Conservation (phyloP, 2,329 filamentous ascomycete genomes). For the Hypoxylon sp. region DNA sequence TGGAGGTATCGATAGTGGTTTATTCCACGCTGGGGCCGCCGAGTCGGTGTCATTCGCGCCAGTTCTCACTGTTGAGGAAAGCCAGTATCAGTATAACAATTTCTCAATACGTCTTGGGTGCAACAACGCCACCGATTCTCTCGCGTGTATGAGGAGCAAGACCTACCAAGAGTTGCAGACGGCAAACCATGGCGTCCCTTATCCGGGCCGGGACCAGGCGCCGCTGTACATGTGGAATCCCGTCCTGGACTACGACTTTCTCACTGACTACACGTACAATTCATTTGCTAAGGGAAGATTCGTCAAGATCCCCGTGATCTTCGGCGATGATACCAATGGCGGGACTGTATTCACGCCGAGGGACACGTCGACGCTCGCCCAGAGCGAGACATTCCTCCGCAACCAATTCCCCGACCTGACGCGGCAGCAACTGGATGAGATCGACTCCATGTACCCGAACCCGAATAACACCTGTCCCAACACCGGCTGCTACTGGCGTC, state of each 20-base stretch:
- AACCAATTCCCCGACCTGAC: conserved; percentile 71
- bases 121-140: conserved; percentile 54
- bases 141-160: conserved; percentile 64
- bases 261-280: conserved; percentile 65
- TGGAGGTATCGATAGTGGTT: conserved; percentile 62
- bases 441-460: conserved; percentile 71
- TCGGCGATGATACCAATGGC: conserved; percentile 74
- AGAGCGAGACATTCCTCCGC: conserved; percentile 69
- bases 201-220: conserved; percentile 53
- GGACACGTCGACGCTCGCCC: conserved; percentile 60
- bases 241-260: conserved; percentile 67
- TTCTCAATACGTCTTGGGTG: conserved; percentile 63
- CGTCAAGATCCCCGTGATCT: conserved; percentile 68
- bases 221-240: conserved; percentile 70
- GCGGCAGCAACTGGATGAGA: conserved; percentile 62
- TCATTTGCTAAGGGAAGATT: conserved; percentile 65
- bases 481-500: conserved; percentile 70
- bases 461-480: conserved; percentile 62
- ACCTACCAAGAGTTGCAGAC: conserved; percentile 60
- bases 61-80: conserved; percentile 62
- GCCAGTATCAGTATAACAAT: conserved; percentile 67
- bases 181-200: conserved; percentile 60
- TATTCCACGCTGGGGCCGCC: conserved; percentile 67
- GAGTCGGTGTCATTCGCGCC: conserved; percentile 68
- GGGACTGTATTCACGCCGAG: conserved; percentile 73